Base-by-base conservation (phyloP, 345 rosid species). In the Pelargonium nanum region DNA sequence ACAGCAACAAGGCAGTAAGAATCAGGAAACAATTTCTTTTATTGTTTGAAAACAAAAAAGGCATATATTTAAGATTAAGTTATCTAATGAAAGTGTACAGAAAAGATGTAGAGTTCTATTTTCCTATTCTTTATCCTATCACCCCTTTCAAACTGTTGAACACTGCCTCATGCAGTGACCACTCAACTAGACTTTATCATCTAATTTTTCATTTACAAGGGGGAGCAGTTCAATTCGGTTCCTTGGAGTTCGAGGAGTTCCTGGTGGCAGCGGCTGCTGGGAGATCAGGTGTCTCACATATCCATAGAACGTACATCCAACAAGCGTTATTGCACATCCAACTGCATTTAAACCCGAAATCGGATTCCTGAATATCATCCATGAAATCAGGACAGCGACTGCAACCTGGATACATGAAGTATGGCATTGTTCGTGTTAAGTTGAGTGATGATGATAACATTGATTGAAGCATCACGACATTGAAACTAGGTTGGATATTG, bases 271-370 rank as follows among this genome's bases (percentile, higher is more conserved):
- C 1, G 69, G 66, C 75, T 84, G 96, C 56, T 90, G 96, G 9
- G 95, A 78, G 10, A 94, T 83, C 86, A 68, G 71, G 71, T 94
- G 97, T 68, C 99, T 79, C 55, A 90, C 87, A 21, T 90, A 94
- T 34, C 99, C 99, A 21, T 94, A 94, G 70, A 90, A 90, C 0
- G 97, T 94, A 74, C 99, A 94, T 13, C 97, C 99, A 56, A 82
- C 61, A 20, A 93, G 95, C 6, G 99, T 94, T 8, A 94, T 83
- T 2, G 70, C 97, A 26, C 99, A 94, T 64, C 99, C 99, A 56
- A 90, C 86, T 17, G 97, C 95, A 68, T 94, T 94, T 85, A 86
- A 23, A 28, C 66, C 62, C 1, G 97, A 78, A 22, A 94, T 94
- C 12, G 99, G 99, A 68, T 94, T 94, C 64, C 76, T 74, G 80